A percentile compares a stretch with the other conserved stretches of the same genome.
phyloP scores from a whole-genome alignment of 805 yeast species.

The Yamadazyma endophytica region DNA sequence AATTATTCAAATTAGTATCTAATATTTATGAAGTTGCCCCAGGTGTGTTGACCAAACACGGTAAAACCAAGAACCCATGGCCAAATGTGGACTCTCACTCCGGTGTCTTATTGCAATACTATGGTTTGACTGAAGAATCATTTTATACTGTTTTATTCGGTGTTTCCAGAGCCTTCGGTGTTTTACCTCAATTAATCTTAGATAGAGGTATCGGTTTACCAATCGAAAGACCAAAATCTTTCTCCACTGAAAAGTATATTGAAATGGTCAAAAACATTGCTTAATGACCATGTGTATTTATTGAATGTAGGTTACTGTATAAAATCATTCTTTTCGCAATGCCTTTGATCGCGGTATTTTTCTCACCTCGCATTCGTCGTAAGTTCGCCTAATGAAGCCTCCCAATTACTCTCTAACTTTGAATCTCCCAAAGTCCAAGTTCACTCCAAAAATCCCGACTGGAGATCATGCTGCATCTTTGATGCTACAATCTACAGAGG shows the following conservation, averaged over 20 bases:
- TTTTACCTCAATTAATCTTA: slow-evolving; percentile 72
- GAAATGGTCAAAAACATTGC: slow-evolving; percentile 60
- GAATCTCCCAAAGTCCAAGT: slow-evolving; percentile 63
- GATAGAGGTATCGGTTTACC: slow-evolving; percentile 76
- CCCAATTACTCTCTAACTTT: slow-evolving; percentile 49
- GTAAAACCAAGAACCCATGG: slow-evolving; percentile 82
- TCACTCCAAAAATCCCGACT: slow-evolving; percentile 50
- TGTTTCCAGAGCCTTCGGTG: slow-evolving; percentile 78
- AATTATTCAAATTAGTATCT: slow-evolving; percentile 62
- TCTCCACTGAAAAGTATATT: slow-evolving; percentile 89
- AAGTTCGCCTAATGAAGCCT: slow-evolving; percentile 5
- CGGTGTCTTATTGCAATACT: slow-evolving; percentile 75
- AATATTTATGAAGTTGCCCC: slow-evolving; percentile 70
- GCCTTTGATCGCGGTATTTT: not conserved
- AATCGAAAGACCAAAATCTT: slow-evolving; percentile 80
- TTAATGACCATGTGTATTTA: slow-evolving; percentile 8
- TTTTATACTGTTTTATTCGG: slow-evolving; percentile 82
- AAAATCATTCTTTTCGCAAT: slow-evolving; percentile 1
- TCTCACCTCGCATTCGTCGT: no score
- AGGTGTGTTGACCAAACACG: slow-evolving; percentile 68
- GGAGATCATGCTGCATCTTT: slow-evolving; percentile 30
- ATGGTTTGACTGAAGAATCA: slow-evolving; percentile 67
- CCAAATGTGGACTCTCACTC: slow-evolving; percentile 82
- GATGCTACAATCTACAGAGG: slow-evolving; percentile 51
- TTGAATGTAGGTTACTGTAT: slow-evolving; percentile 4